Evolutionary conservation across 768 basidiomycete species (phyloP).

Genomic region (Amanita pallidorosea): DNA sequence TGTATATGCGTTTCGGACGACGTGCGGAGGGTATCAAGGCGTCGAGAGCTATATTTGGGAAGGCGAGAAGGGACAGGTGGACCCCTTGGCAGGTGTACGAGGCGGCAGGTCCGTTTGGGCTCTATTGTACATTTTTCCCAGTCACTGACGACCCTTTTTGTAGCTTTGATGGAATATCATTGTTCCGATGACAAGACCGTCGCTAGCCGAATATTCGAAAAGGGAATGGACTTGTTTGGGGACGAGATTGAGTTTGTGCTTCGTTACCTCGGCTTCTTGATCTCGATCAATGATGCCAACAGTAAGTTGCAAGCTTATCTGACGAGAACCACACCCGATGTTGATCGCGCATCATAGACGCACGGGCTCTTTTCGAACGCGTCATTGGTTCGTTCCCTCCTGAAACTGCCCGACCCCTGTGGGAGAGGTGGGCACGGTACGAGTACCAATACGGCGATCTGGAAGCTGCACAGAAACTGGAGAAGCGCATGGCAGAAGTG

Average conservation of each 20-base stretch:
- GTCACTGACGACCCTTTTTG: background rate
- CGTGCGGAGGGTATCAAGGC: conserved; percentile 81
- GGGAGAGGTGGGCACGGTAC: conserved; percentile 94
- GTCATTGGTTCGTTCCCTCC: conserved; percentile 69
- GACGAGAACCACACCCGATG: background rate
- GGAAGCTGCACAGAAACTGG: conserved; percentile 78
- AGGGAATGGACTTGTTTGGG: conserved; percentile 75
- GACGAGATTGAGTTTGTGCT: conserved; percentile 80
- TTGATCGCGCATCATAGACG: conserved; percentile 47
- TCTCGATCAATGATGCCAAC: conserved; percentile 90
- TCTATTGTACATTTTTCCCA: background rate
- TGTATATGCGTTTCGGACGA: conserved; percentile 89
- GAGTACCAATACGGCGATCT: conserved; percentile 95
- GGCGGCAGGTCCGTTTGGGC: conserved; percentile 57
- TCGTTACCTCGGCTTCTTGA: conserved; percentile 85
- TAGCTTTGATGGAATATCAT: conserved; percentile 90
- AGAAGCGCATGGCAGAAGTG: conserved; percentile 78
- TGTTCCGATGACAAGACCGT: conserved; percentile 68
- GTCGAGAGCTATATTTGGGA: conserved; percentile 67
- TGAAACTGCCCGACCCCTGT: conserved; percentile 74
- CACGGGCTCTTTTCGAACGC: conserved; percentile 89
- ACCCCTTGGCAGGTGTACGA: conserved; percentile 91
- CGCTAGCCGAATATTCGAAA: conserved; percentile 88
- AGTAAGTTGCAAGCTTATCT: conserved; percentile 41
- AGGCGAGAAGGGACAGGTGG: conserved; percentile 68